Base-by-base conservation (phyloP, 2,329 filamentous ascomycete genomes). In the Aspergillus latus region DNA sequence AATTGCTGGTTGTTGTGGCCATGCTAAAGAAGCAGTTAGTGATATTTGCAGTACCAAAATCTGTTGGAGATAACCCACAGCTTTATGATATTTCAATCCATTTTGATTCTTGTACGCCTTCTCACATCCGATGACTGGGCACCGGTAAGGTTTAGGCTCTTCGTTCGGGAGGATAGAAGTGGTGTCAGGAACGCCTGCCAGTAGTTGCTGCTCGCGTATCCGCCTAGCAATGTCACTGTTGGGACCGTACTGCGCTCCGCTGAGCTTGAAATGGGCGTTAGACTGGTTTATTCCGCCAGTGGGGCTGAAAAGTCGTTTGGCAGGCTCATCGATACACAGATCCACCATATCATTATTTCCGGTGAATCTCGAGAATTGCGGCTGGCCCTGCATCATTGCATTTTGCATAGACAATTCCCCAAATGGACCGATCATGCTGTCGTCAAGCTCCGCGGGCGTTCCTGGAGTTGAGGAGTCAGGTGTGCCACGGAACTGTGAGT, bases 31-130 rank as follows among this genome's bases (percentile, higher is more conserved):
- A 5, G 43, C 10, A 7, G 52, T 54, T 26, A 54, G 52, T 36
- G 65, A 49, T 21, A n/a, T n/a, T n/a, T 28, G 2, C 7, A 5
- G 5, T 11, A 21, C 16, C 10, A 15, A 8, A 5, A 29, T 40
- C 4, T 15, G 13, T 30, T 36, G 3, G 11, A 8, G 11, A n/a
- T 11, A 2, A 78, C 82, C 75, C 77, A 84, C 83, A 69, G 82
- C 79, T 76, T 88, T 88, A 76, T 88, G 86, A 67, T 91, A 99
- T 84, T 97, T 99, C 55, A 99, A 81, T 49, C 94, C 94, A 66
- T 99, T 99, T 73, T 97, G 94, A 74, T 99, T 99, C 82, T 99
- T 99, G 79, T 99, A 99, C 0, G 94, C 93, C 80, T 99, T 99
- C 74, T 97, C 94, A 69, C 94, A 99, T 5, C 94, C 94, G 72